These are phyloP conservation scores for Ilyonectria mors-panacis DNA, from an alignment of 2,329 filamentous ascomycete genomes.

Conservation along the genomic window DNA sequence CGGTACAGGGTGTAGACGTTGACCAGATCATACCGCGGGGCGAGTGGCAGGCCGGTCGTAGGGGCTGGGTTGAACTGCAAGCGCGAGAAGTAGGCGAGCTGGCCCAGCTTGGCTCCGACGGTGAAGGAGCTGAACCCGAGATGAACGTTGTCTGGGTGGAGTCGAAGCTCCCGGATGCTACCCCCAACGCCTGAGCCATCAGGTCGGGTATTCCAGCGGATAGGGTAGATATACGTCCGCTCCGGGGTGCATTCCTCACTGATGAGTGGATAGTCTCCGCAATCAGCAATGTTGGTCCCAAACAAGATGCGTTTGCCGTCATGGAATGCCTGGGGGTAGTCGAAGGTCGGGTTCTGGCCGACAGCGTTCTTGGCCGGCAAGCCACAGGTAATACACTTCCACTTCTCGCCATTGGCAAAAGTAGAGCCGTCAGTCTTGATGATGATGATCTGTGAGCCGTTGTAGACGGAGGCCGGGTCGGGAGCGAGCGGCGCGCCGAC, in stretches of 20 bases:
- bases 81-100: constrained; percentile 54
- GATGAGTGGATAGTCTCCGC: constrained; percentile 49
- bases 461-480: not conserved
- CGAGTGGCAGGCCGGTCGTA: constrained; percentile 45
- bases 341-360: constrained; percentile 19
- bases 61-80: constrained; percentile 57
- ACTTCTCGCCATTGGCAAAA: not conserved
- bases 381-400: not conserved
- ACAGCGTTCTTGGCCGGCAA: not conserved
- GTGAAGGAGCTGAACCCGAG: constrained; percentile 58
- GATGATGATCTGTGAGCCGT: not conserved
- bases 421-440: not conserved
- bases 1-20: constrained; percentile 53
- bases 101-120: constrained; percentile 23
- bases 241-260: constrained; percentile 31
- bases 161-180: constrained; percentile 56
- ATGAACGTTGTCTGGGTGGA: constrained; percentile 61
- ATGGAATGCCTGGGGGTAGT: constrained; percentile 60
- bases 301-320: constrained; percentile 54
- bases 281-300: constrained; percentile 55
- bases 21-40: constrained; percentile 56
- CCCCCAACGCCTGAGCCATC: constrained; percentile 51
- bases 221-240: not conserved
- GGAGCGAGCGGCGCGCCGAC: not conserved
- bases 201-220: constrained; percentile 28